phyloP scores from a whole-genome alignment of 352 stramenopile species.

The Phytophthora pini region DNA sequence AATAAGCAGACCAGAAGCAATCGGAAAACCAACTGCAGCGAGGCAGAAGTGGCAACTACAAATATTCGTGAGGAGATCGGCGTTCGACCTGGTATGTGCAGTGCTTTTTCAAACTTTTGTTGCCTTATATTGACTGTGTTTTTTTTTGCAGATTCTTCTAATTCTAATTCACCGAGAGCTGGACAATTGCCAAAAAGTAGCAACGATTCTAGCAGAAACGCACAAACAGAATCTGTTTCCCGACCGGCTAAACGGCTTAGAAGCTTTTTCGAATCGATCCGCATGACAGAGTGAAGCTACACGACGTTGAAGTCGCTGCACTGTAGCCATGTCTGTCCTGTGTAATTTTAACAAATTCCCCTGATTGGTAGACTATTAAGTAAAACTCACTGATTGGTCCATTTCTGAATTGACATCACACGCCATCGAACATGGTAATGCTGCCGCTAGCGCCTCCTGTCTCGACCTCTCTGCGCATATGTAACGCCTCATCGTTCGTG shows the following conservation, averaged over 20 bases:
- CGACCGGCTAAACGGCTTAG: slow-evolving; percentile 5
- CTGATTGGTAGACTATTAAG: slow-evolving; percentile 2
- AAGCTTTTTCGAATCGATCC: slow-evolving; percentile 7
- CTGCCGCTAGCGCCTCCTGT: neutral
- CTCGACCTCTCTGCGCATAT: neutral
- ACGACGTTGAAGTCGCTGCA: slow-evolving; percentile 8
- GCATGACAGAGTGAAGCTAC: neutral
- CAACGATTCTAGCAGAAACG: neutral
- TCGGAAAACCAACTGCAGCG: neutral
- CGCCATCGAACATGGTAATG: slow-evolving; percentile 29
- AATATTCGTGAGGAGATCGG: neutral
- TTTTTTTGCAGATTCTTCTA: no score
- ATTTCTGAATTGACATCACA: slow-evolving; percentile 21
- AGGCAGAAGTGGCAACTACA: neutral
- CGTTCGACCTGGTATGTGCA: slow-evolving; percentile 8
- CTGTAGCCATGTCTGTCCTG: slow-evolving; percentile 16
- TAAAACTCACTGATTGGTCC: slow-evolving; percentile 24
- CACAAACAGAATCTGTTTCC: slow-evolving; percentile 1
- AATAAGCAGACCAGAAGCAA: neutral
- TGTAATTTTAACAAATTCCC: slow-evolving; percentile 7
- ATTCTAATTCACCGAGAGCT: no score
- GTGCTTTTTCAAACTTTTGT: no score
- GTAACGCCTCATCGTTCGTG: slow-evolving; percentile 1
- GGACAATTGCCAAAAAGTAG: no score
- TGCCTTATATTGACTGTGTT: no score